Conservation (phyloP, 2,329 filamentous ascomycete species). For the Chaetomium sp. region DNA sequence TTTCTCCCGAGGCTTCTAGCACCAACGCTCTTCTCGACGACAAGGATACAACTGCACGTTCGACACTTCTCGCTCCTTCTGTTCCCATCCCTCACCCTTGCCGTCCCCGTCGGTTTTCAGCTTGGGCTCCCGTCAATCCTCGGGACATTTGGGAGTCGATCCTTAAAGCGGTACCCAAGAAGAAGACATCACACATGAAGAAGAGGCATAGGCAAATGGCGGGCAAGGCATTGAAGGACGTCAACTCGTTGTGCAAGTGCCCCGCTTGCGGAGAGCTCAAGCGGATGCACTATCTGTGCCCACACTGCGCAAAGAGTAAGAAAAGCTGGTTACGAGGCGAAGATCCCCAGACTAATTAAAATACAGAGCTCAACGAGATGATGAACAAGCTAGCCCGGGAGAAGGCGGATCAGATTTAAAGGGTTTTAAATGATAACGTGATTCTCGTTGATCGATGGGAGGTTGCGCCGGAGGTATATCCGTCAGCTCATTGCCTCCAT, state of each 20-base stretch:
- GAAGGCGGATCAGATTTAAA: conserved; percentile 11
- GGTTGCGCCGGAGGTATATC: background rate
- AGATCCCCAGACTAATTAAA: conserved; percentile 29
- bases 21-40: conserved; percentile 29
- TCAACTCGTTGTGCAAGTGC: conserved; percentile 84
- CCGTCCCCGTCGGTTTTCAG: conserved; percentile 50
- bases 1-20: conserved; percentile 32
- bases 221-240: conserved; percentile 90
- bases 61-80: conserved; percentile 34
- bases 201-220: conserved; percentile 92
- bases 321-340: background rate
- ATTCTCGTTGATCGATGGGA: background rate
- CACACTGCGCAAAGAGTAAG: conserved; percentile 82
- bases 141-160: conserved; percentile 91
- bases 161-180: conserved; percentile 92
- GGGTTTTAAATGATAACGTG: background rate
- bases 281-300: conserved; percentile 84
- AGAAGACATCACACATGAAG: conserved; percentile 97
- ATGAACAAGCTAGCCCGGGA: conserved; percentile 32
- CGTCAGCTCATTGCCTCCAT: background rate
- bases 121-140: conserved; percentile 62
- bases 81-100: conserved; percentile 33
- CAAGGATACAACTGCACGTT: conserved; percentile 28
- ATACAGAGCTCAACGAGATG: conserved; percentile 50
- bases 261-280: conserved; percentile 86